Evolutionary conservation across 768 basidiomycete genomes (phyloP).

Genomic region (Exidia glandulosa): DNA sequence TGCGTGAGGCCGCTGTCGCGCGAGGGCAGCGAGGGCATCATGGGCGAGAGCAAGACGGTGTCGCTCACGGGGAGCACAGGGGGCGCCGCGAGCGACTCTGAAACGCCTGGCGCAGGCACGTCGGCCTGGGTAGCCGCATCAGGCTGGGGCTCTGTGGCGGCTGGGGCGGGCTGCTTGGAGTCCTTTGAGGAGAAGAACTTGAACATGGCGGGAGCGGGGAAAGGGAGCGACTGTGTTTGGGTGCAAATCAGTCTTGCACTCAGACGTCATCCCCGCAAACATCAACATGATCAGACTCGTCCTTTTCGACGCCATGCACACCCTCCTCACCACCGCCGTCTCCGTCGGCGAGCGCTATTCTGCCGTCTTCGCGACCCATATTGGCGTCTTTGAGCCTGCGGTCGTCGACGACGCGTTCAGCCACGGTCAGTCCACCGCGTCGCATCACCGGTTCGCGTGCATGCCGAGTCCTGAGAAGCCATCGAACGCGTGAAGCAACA

Average conservation of each 20-base stretch:
- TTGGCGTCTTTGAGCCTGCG: conserved; percentile 48
- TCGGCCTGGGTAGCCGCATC: background rate
- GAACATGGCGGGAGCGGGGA: background rate
- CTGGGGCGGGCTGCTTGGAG: background rate
- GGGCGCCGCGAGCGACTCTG: background rate
- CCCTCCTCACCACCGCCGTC: conserved; percentile 55
- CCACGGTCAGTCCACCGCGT: conserved; percentile 19
- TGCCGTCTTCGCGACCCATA: conserved; percentile 51
- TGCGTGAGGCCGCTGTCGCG: background rate
- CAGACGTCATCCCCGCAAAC: background rate
- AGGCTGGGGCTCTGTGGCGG: background rate
- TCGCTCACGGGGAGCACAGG: background rate
- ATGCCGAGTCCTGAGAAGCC: conserved; percentile 17
- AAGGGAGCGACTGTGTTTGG: too few relatives aligned
- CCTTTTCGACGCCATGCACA: conserved; percentile 71
- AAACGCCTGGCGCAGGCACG: background rate
- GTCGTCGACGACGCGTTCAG: conserved; percentile 47
- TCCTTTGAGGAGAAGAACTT: background rate
- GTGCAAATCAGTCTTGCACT: too few relatives aligned
- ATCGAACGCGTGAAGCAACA: conserved; percentile 43
- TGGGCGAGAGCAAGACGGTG: background rate
- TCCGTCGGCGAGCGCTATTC: conserved; percentile 61
- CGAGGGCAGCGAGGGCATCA: background rate
- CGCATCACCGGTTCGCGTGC: background rate
- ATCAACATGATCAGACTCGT: conserved; percentile 28